Evolutionary conservation across 1,284 basidiomycete genomes (phyloP), one percentile per base, ranked within the genome.

Genomic region (Cutaneotrichosporon cutaneum): DNA sequence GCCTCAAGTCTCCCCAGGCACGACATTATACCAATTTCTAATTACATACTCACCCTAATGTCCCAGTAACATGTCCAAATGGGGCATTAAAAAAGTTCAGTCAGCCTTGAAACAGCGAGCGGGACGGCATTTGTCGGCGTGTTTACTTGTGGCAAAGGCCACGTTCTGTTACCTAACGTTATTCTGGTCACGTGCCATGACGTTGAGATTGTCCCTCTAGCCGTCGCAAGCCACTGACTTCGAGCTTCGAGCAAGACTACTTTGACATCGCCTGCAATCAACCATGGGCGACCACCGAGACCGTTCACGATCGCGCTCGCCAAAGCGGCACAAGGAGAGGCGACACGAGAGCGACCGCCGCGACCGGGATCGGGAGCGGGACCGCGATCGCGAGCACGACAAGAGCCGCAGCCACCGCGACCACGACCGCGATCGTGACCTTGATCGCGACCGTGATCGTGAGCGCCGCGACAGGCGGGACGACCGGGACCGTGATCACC

Each of bases 361-460:
- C 16, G n/a, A 61, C n/a, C 54, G 45, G 14, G 48, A 56, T 22
- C 45, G 45, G 10, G 45, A 60, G 4, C 42, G 47, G 13, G 36
- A 56, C 27, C 45, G 45, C 10, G 53, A 55, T 36, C 51, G 54
- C 21, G 61, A 63, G 8, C n/a, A 35, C 6, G 60, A 48, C 16
- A n/a, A n/a, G n/a, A n/a, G n/a, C n/a, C n/a, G n/a, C n/a, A n/a
- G 53, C 13, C 36, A 13, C 18, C 5, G 36, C 13, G 44, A 62
- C n/a, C 33, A 44, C n/a, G 56, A 58, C 51, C 39, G 50, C 44
- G 42, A 62, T 10, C 45, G 45, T 16, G 45, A 53, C 4, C 36
- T 16, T 14, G 36, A 39, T 39, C 36, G 36, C 14, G 36, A 39
- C 26, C 39, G 47, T 9, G 57, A 61, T 18, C 26, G 63, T 48